Percentiles rank a stretch among this genome's conserved stretches.
Conservation (phyloP, 306 rosid species). For the Ormosia emarginata region DNA sequence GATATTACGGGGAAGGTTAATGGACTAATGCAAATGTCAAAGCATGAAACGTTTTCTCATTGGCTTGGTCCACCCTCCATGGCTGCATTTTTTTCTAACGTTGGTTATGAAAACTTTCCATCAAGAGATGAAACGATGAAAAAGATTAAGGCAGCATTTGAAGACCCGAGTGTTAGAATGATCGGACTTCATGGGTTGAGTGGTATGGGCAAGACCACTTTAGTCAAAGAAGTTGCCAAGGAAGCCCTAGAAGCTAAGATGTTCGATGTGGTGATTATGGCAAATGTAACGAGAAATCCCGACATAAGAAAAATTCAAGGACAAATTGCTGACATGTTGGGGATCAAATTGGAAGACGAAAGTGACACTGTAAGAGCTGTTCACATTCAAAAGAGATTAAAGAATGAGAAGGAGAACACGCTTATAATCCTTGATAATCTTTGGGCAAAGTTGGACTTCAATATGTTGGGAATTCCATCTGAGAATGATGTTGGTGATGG, state of each 20-base stretch:
- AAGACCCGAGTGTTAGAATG: not conserved
- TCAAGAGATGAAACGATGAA: not conserved
- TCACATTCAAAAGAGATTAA: not conserved
- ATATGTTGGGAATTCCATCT: constrained; percentile 9
- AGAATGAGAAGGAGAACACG: not conserved
- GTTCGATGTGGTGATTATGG: not conserved
- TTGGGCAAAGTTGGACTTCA: not conserved
- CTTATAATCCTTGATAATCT: constrained; percentile 21
- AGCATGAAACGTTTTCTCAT: not conserved
- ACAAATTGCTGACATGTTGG: not conserved
- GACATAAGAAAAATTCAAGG: not conserved
- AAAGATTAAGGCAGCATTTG: not conserved
- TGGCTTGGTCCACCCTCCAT: constrained; percentile 1
- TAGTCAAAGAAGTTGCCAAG: constrained; percentile 2
- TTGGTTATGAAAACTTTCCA: not conserved
- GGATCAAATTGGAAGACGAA: not conserved
- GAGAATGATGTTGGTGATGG: not conserved
- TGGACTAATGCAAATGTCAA: not conserved
- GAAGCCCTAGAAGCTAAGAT: not conserved
- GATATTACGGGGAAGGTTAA: not conserved
- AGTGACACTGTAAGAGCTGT: not conserved
- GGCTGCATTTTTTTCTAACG: not conserved
- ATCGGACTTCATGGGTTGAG: constrained; percentile 13
- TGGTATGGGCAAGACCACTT: constrained; percentile 30
- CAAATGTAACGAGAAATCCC: not conserved